These are phyloP conservation scores for Steccherinum ochraceum DNA, from an alignment of 768 basidiomycete species.

Conservation along the genomic window DNA sequence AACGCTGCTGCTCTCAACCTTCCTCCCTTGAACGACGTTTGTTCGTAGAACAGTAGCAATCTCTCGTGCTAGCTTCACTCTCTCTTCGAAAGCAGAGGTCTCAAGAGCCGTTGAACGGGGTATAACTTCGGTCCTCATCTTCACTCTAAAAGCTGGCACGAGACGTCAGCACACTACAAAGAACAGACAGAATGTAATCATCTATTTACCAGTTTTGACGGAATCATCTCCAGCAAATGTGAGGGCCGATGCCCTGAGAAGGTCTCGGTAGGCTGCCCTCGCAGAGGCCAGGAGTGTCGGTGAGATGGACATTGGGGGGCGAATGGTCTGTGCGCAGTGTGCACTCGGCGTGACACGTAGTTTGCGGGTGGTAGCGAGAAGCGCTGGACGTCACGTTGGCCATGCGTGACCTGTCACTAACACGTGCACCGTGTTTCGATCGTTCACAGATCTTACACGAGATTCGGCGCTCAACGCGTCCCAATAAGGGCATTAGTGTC, in stretches of 20 bases:
- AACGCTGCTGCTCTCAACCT: slow-evolving; percentile 31
- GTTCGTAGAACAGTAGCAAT: slow-evolving; percentile 66
- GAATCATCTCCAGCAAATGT: slow-evolving; percentile 57
- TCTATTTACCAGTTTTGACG: slow-evolving; percentile 15
- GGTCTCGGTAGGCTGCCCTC: slow-evolving; percentile 67
- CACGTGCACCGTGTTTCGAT: slow-evolving; percentile 19
- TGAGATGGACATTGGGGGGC: slow-evolving; percentile 18
- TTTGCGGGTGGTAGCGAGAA: slow-evolving; percentile 1
- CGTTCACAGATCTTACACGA: slow-evolving; percentile 10
- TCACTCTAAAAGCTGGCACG: slow-evolving; percentile 58
- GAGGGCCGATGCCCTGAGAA: slow-evolving; percentile 57
- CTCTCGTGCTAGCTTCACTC: slow-evolving; percentile 57
- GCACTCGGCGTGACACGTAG: slow-evolving; percentile 3
- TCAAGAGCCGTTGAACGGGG: slow-evolving; percentile 37
- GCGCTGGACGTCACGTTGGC: background rate
- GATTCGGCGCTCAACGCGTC: slow-evolving; percentile 23
- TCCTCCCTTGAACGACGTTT: slow-evolving; percentile 82
- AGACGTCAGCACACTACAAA: background rate
- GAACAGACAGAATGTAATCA: too few species aligned
- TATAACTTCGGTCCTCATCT: slow-evolving; percentile 58
- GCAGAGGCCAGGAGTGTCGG: slow-evolving; percentile 50
- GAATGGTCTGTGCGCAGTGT: background rate
- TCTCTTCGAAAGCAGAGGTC: slow-evolving; percentile 42
- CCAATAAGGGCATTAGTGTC: slow-evolving; percentile 21
- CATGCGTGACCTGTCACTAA: slow-evolving; percentile 1